phyloP scores from a whole-genome alignment of 306 rosid genomes.

The Sicyos edulis region DNA sequence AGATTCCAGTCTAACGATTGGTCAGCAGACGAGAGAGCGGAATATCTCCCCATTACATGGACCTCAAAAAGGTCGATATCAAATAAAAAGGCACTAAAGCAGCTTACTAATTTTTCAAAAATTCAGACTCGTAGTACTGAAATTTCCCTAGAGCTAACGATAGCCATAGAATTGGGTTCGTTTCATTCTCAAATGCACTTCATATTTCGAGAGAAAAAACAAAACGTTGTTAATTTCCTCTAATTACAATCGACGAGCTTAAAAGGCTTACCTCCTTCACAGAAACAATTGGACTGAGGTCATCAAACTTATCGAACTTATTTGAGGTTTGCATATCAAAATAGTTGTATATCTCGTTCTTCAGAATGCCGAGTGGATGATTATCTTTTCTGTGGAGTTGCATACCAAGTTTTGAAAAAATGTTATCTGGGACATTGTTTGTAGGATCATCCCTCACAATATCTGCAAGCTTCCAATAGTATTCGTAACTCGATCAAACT shows the following conservation, averaged over 20 bases:
- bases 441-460: conserved; percentile 87
- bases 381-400: conserved; percentile 83
- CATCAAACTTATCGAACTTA: conserved; percentile 76
- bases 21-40: neutral
- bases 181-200: neutral
- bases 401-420: conserved; percentile 81
- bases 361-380: conserved; percentile 84
- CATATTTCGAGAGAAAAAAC: neutral
- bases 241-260: neutral
- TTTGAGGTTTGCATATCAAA: conserved; percentile 65
- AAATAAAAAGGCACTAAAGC: neutral
- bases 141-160: neutral
- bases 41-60: neutral
- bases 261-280: conserved; percentile 55
- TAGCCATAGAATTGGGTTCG: neutral
- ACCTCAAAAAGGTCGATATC: neutral
- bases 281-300: conserved; percentile 73
- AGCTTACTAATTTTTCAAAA: neutral
- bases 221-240: neutral
- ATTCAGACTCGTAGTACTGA: neutral
- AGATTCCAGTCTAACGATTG: neutral
- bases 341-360: conserved; percentile 74
- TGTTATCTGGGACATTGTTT: conserved; percentile 83
- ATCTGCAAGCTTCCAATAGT: conserved; percentile 44
- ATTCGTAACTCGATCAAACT: neutral